phyloP scores from a whole-genome alignment of 2,329 filamentous ascomycete genomes.

The Kalaharituber pfeilii region DNA sequence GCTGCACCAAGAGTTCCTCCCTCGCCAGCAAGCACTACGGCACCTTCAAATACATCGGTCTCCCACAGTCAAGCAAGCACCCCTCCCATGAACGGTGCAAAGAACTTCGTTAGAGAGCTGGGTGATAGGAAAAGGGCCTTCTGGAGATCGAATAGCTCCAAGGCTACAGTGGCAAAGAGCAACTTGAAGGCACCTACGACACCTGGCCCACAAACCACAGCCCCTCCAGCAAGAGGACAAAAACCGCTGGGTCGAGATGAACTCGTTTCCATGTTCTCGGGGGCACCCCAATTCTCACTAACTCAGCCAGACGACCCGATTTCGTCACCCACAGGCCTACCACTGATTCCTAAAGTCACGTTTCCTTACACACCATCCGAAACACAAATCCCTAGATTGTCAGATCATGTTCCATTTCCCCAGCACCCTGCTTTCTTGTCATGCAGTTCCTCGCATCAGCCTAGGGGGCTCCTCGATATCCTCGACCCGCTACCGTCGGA shows the following conservation, averaged over 20 bases:
- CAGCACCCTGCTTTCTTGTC: not conserved
- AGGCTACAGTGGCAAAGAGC: no score
- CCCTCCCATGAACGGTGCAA: not conserved
- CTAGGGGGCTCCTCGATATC: not conserved
- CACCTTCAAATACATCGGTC: no score
- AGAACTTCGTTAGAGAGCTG: not conserved
- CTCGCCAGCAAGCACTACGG: not conserved
- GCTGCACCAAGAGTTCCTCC: no score
- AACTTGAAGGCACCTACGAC: not conserved
- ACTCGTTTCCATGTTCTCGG: not conserved
- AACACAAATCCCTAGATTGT: not conserved
- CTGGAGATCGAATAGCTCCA: not conserved
- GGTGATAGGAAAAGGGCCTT: not conserved
- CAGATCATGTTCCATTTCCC: not conserved
- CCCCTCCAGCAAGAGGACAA: not conserved
- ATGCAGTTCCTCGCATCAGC: not conserved
- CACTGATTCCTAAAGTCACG: not conserved
- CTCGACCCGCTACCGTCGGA: slow-evolving; percentile 6
- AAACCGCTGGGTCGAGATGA: not conserved
- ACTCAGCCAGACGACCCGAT: not conserved
- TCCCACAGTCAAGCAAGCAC: no score
- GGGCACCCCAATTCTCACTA: not conserved
- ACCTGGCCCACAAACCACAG: not conserved
- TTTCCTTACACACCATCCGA: not conserved
- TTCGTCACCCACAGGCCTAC: not conserved